These are phyloP conservation scores for Auricularia auricula-judae DNA, from an alignment of 768 basidiomycete species.

Conservation along the genomic window DNA sequence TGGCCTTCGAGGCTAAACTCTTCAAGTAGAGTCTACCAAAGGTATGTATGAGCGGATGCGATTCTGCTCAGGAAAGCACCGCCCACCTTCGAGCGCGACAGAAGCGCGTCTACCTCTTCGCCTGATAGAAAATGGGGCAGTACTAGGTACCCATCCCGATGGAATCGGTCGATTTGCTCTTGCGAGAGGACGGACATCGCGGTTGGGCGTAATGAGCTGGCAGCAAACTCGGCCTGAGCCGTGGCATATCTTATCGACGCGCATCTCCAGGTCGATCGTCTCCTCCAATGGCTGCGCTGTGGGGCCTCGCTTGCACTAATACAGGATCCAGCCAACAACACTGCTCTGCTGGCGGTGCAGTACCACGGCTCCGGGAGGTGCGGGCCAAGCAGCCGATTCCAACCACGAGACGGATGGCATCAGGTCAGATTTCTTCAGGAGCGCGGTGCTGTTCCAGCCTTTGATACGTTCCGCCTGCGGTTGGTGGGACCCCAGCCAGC, in stretches of 20 bases:
- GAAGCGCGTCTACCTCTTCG: constrained; percentile 49
- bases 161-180: constrained; percentile 53
- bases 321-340: too few relatives aligned
- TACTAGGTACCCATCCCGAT: constrained; percentile 60
- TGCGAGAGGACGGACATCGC: constrained; percentile 26
- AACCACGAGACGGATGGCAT: too few relatives aligned
- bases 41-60: neutral
- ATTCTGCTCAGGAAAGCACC: neutral
- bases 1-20: constrained; percentile 70
- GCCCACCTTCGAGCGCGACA: constrained; percentile 51
- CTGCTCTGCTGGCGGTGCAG: too few relatives aligned
- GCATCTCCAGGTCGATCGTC: neutral
- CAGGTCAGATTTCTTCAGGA: too few relatives aligned
- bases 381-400: too few relatives aligned
- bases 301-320: too few relatives aligned
- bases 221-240: neutral
- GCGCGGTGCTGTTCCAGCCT: too few relatives aligned
- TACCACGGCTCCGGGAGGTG: too few relatives aligned
- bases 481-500: too few relatives aligned
- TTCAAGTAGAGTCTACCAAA: constrained; percentile 37
- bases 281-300: too few relatives aligned
- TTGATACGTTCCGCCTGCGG: too few relatives aligned
- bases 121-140: constrained; percentile 58
- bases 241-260: neutral
- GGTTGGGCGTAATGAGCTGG: neutral